Evolutionary conservation across 1,284 basidiomycete genomes (phyloP), one percentile per base, ranked within the genome.

Genomic region (Flammula alnicola): DNA sequence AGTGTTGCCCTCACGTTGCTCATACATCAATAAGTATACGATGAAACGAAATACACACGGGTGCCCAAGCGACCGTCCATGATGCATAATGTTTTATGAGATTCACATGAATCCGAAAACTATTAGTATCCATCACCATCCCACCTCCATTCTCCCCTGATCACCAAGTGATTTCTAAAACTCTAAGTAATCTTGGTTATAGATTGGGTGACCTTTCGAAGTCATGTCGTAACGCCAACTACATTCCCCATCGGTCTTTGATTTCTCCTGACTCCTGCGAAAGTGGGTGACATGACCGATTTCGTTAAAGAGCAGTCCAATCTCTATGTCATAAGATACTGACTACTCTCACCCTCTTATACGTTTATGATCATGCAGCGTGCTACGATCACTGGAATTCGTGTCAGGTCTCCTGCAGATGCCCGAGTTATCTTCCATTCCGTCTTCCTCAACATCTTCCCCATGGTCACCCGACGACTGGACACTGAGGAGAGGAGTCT

Each of bases 361-460:
- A 44, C 60, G 31, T 55, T 50, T 47, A 48, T 43, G 16, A 35
- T 50, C n/a, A 76, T 79, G 70, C 75, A 75, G 57, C 68, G 72
- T 56, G 71, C 74, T 49, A 75, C 76, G 41, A 76, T 76, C 57
- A 73, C 73, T 51, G 71, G 73, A 29, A 63, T 76, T 52, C 74
- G 74, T 51, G 73, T 73, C 52, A 73, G 80, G 62, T 81, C 86
- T 20, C 84, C 84, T 22, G 75, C 81, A 49, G 88, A 91, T 65
- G 88, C 88, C 19, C 80, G 86, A 38, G 78, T 85, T 47, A 82
- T 91, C 61, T 91, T 91, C 70, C 86, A 88, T 62, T 88, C 85
- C 36, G 88, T 90, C 42, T 74, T 79, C 12, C 72, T 80, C 52
- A 71, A 80, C 49, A 71, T 84, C 46, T 73, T 90, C 42, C 87